phyloP scores from a whole-genome alignment of 306 rosid genomes.

The Amphicarpaea edgeworthii region DNA sequence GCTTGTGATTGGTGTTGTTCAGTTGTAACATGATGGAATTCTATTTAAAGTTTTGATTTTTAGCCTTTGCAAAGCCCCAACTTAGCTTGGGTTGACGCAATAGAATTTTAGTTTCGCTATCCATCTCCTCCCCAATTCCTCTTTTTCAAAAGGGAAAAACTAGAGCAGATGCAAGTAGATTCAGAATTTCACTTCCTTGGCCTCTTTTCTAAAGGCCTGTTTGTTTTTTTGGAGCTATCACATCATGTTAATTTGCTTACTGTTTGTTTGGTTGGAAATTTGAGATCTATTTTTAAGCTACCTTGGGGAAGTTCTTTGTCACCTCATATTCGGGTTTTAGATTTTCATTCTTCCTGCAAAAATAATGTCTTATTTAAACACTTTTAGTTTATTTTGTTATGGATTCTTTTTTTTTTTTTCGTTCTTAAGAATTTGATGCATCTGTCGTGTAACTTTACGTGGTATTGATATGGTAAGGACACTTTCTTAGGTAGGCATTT shows the following conservation, averaged over 20 bases:
- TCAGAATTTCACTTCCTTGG: conserved; percentile 3
- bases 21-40: conserved; percentile 23
- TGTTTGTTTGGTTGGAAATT: conserved; percentile 36
- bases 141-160: conserved; percentile 8
- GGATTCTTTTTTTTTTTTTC: conserved; percentile 21
- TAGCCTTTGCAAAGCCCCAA: conserved; percentile 32
- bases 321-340: conserved; percentile 17
- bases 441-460: conserved; percentile 22
- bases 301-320: conserved; percentile 11
- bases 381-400: conserved; percentile 12
- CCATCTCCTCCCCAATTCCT: background rate
- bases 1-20: conserved; percentile 30
- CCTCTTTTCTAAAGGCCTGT: background rate
- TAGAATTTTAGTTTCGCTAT: conserved; percentile 22
- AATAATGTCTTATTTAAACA: background rate
- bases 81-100: background rate
- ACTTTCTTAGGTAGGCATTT: background rate
- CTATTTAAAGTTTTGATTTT: conserved; percentile 38
- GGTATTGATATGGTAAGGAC: conserved; percentile 1
- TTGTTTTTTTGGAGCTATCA: background rate
- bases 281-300: conserved; percentile 49
- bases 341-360: conserved; percentile 21
- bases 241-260: conserved; percentile 38
- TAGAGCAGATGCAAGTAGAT: conserved; percentile 33
- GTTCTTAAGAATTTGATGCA: conserved; percentile 24